Evolutionary conservation across 169 alveolate species (phyloP).

Genomic region (Plasmodium cynomolgi): DNA sequence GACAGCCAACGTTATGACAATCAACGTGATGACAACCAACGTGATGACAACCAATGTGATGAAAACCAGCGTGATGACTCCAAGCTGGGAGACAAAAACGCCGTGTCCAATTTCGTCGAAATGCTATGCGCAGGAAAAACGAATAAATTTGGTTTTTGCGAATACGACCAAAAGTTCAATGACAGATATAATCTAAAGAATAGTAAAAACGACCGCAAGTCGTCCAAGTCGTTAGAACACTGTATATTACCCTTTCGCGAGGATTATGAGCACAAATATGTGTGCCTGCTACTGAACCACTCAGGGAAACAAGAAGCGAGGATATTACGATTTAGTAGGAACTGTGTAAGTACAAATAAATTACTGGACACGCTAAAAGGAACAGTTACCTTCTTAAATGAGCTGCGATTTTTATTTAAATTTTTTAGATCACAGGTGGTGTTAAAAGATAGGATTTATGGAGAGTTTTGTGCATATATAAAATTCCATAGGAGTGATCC

Average conservation of each 20-base stretch:
- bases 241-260: conserved; percentile 58
- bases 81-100: conserved; percentile 22
- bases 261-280: conserved; percentile 32
- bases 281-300: conserved; percentile 29
- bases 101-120: conserved; percentile 65
- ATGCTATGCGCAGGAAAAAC: conserved; percentile 70
- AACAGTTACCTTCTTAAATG: conserved; percentile 59
- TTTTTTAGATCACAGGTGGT: conserved; percentile 62
- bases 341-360: conserved; percentile 54
- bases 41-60: neutral
- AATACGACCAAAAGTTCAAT: conserved; percentile 70
- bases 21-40: no score
- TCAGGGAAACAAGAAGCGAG: conserved; percentile 52
- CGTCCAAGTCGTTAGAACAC: conserved; percentile 28
- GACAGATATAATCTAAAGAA: conserved; percentile 50
- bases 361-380: conserved; percentile 68
- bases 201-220: conserved; percentile 31
- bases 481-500: conserved; percentile 70
- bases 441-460: conserved; percentile 46
- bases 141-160: conserved; percentile 69
- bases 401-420: conserved; percentile 46
- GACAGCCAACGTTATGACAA: no score
- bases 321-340: conserved; percentile 56
- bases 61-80: neutral
- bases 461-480: conserved; percentile 67